A percentile compares a stretch with the other conserved stretches of the same genome.
Evolutionary conservation across 2,329 filamentous ascomycete genomes (phyloP).

Genomic region (Cyclaneusma minus): DNA sequence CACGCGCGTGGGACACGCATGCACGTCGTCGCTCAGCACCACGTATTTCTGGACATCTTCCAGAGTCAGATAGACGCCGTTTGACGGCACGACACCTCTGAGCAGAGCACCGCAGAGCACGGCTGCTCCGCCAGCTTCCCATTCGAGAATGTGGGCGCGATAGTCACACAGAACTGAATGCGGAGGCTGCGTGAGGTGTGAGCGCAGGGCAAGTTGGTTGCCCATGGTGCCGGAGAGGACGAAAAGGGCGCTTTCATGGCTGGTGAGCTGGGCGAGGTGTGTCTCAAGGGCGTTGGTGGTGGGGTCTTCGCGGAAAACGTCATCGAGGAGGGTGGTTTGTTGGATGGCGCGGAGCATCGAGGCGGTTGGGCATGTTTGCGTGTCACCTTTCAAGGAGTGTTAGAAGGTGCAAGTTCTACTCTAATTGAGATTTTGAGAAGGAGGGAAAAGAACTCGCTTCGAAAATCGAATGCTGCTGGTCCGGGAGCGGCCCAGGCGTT

Average conservation of each 20-base stretch:
- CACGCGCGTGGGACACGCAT: slow-evolving; percentile 64
- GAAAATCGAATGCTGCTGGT: slow-evolving; percentile 18
- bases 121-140: slow-evolving; percentile 51
- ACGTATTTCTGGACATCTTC: slow-evolving; percentile 53
- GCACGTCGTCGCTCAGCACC: slow-evolving; percentile 52
- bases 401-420: slow-evolving; percentile 15
- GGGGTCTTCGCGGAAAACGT: slow-evolving; percentile 62
- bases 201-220: slow-evolving; percentile 71
- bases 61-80: slow-evolving; percentile 38
- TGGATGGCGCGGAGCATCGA: slow-evolving; percentile 67
- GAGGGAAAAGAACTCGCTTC: slow-evolving; percentile 10
- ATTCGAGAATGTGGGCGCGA: slow-evolving; percentile 60
- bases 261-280: slow-evolving; percentile 53
- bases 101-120: slow-evolving; percentile 57
- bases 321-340: slow-evolving; percentile 58
- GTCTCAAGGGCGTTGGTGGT: slow-evolving; percentile 60
- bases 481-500: slow-evolving; percentile 17
- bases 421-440: neutral
- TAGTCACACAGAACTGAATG: slow-evolving; percentile 68
- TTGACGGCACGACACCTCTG: slow-evolving; percentile 49
- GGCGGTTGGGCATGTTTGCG: slow-evolving; percentile 55
- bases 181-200: slow-evolving; percentile 65
- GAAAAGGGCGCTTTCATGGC: slow-evolving; percentile 63
- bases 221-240: slow-evolving; percentile 90
- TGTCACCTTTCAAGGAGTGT: slow-evolving; percentile 39